Evolutionary conservation across 345 rosid species (phyloP).

Genomic region (Camelina laxa): DNA sequence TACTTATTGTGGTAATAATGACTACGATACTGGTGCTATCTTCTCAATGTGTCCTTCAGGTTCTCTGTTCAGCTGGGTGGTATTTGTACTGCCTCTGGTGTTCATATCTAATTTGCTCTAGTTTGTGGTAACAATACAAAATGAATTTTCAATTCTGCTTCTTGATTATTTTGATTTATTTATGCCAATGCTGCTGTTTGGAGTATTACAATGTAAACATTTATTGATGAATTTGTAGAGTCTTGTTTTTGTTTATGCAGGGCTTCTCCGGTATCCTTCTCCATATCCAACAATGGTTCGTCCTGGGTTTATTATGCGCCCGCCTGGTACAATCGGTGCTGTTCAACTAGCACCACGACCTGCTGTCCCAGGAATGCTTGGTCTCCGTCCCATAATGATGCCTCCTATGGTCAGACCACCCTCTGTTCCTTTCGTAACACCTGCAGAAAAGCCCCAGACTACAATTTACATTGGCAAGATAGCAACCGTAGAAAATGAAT

Average conservation of each 20-base stretch:
- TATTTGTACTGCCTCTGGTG: constrained; percentile 86
- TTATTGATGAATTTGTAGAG: constrained; percentile 72
- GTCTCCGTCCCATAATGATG: constrained; percentile 72
- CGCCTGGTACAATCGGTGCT: constrained; percentile 70
- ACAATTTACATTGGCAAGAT: constrained; percentile 98
- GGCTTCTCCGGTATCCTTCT: constrained; percentile 73
- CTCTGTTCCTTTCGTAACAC: constrained; percentile 62
- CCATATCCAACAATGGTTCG: constrained; percentile 79
- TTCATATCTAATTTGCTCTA: constrained; percentile 84
- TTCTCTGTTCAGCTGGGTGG: constrained; percentile 87
- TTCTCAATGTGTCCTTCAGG: constrained; percentile 87
- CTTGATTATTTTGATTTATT: constrained; percentile 39
- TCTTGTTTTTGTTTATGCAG: constrained; percentile 65
- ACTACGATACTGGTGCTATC: constrained; percentile 63
- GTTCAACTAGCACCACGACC: constrained; percentile 68
- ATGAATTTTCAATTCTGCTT: constrained; percentile 45
- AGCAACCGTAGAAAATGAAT: constrained; percentile 86
- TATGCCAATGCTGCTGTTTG: constrained; percentile 19
- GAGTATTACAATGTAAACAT: constrained; percentile 46
- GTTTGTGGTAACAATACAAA: constrained; percentile 83
- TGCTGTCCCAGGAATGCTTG: constrained; percentile 69
- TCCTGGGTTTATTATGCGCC: constrained; percentile 81
- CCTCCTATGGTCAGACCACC: constrained; percentile 76
- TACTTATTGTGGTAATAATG: constrained; percentile 50
- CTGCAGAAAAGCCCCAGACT: constrained; percentile 90